phyloP scores from a whole-genome alignment of 106 monocot species.

The Acanthochlamys bracteata region DNA sequence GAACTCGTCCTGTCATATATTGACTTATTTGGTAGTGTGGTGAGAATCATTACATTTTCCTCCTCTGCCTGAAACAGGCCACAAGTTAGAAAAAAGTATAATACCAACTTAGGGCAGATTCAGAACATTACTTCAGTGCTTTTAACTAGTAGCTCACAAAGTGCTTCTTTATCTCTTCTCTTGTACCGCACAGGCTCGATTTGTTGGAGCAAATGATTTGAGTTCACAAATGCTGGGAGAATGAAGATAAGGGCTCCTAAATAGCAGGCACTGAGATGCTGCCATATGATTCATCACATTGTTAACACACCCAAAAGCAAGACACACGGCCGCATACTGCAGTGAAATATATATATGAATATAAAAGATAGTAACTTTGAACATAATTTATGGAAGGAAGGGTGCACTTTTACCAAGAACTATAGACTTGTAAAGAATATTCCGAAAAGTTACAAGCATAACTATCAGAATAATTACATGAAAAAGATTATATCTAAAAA shows the following conservation, averaged over 20 bases:
- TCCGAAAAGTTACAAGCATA: conserved; percentile 29
- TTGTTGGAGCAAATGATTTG: conserved; percentile 54
- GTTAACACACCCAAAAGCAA: conserved; percentile 95
- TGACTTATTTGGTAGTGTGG: conserved; percentile 27
- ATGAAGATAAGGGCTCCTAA: conserved; percentile 60
- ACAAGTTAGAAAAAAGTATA: neutral
- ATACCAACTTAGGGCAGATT: neutral
- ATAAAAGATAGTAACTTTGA: neutral
- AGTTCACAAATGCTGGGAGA: conserved; percentile 76
- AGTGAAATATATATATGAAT: conserved; percentile 8
- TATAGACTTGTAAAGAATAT: conserved; percentile 62
- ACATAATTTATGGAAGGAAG: neutral
- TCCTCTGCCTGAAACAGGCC: conserved; percentile 30
- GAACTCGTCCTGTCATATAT: conserved; percentile 3
- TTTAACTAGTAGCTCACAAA: conserved; percentile 33
- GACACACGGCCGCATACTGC: conserved; percentile 91
- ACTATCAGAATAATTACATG: neutral
- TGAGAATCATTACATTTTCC: conserved; percentile 40
- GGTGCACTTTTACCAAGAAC: conserved; percentile 48
- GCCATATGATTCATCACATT: conserved; percentile 44
- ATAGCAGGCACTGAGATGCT: conserved; percentile 61
- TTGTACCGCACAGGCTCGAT: conserved; percentile 59
- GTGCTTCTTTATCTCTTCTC: conserved; percentile 64
- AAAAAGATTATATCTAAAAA: too few relatives aligned
- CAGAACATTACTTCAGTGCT: too few relatives aligned